Percentiles rank a stretch among this genome's conserved stretches.
Evolutionary conservation across 1,284 basidiomycete genomes (phyloP).

Genomic region (Malassezia arunalokei): DNA sequence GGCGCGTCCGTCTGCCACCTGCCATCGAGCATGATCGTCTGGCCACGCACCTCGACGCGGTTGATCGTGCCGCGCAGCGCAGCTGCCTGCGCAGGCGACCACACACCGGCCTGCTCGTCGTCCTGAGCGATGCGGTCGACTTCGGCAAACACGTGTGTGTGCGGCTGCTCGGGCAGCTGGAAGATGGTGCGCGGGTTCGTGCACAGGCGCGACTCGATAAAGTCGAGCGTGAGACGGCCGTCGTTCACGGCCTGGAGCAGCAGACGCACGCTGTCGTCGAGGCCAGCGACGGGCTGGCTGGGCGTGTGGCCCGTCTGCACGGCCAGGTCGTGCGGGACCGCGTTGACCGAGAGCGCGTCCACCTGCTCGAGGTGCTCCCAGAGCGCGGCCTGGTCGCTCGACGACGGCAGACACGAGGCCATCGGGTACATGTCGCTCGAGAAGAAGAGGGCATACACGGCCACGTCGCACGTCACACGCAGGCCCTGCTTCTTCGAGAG

Average conservation of each 20-base stretch:
- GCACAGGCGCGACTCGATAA: constrained; percentile 66
- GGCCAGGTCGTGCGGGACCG: constrained; percentile 67
- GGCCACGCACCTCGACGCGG: constrained; percentile 80
- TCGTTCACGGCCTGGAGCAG: constrained; percentile 74
- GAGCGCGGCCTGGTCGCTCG: constrained; percentile 67
- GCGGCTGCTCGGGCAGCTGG: constrained; percentile 68
- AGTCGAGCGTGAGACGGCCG: constrained; percentile 67
- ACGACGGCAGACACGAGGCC: constrained; percentile 60
- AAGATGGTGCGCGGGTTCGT: constrained; percentile 91
- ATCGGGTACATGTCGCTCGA: constrained; percentile 54
- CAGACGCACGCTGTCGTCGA: constrained; percentile 76
- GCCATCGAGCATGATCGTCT: constrained; percentile 86
- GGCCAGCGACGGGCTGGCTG: constrained; percentile 63
- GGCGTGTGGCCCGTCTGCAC: constrained; percentile 55
- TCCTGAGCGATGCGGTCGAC: constrained; percentile 56
- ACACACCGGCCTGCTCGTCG: constrained; percentile 52
- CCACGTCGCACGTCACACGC: constrained; percentile 90
- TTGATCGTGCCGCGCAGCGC: constrained; percentile 67
- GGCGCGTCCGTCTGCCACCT: constrained; percentile 54
- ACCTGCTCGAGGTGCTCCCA: constrained; percentile 77
- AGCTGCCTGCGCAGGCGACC: constrained; percentile 72
- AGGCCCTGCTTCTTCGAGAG: constrained; percentile 88
- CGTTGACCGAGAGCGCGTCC: constrained; percentile 83
- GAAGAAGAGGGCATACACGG: constrained; percentile 86
- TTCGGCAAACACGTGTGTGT: constrained; percentile 68